Percentiles rank a stretch among this genome's conserved stretches.
These are phyloP conservation scores for Solanum stenotomum DNA, from an alignment of 257 asterid species.

Conservation along the genomic window DNA sequence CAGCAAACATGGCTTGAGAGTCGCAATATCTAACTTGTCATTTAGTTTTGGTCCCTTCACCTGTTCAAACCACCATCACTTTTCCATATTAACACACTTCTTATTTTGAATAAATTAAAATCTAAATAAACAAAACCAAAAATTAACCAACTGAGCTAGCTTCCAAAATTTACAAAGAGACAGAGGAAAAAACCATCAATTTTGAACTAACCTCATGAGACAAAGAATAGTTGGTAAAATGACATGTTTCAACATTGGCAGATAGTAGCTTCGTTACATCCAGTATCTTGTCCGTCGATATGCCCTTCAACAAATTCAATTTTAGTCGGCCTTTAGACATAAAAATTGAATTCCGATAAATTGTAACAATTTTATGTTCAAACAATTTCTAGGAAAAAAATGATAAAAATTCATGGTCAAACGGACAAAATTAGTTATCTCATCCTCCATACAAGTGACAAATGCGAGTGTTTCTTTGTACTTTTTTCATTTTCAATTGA, in stretches of 20 bases:
- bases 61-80: slow-evolving; percentile 21
- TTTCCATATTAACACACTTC: not conserved
- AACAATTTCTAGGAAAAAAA: not conserved
- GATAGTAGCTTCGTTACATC: slow-evolving; percentile 81
- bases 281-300: slow-evolving; percentile 90
- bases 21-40: slow-evolving; percentile 71
- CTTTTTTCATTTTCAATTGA: not conserved
- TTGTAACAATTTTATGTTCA: no score
- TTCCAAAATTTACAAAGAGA: not conserved
- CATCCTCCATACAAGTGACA: not conserved
- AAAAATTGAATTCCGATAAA: not conserved
- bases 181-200: not conserved
- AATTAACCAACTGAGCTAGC: not conserved
- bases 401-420: not conserved
- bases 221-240: slow-evolving; percentile 34
- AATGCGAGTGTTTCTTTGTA: not conserved
- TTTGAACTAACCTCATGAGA: slow-evolving; percentile 41
- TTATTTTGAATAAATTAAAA: not conserved
- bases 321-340: not conserved
- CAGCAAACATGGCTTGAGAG: slow-evolving; percentile 80
- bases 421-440: not conserved
- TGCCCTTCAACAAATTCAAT: slow-evolving; percentile 42
- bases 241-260: slow-evolving; percentile 82
- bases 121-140: not conserved
- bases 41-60: slow-evolving; percentile 67